Percentiles rank a stretch among this genome's conserved stretches.
Evolutionary conservation across 495 filamentous ascomycete genomes (phyloP).

Genomic region (Penicillium paxilli): DNA sequence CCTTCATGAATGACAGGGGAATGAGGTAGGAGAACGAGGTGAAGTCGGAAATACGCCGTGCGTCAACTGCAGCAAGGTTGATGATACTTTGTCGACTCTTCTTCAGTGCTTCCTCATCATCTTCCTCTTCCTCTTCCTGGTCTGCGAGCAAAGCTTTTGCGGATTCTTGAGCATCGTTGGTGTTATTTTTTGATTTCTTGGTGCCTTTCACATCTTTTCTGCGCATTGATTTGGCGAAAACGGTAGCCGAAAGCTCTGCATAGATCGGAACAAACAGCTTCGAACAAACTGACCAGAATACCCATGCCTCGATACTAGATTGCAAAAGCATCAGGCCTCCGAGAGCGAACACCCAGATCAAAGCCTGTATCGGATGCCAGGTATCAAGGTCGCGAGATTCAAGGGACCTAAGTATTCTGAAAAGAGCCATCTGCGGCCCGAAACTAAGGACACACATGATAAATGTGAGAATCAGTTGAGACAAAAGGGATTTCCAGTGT

Average conservation of each 20-base stretch:
- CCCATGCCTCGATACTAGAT: slow-evolving; percentile 59
- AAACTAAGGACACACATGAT: slow-evolving; percentile 59
- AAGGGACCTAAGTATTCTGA: slow-evolving; percentile 61
- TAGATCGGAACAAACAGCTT: slow-evolving; percentile 65
- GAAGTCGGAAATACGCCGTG: slow-evolving; percentile 72
- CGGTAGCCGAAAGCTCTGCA: slow-evolving; percentile 66
- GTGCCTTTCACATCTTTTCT: slow-evolving; percentile 70
- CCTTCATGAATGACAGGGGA: slow-evolving; percentile 51
- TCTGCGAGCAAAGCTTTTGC: slow-evolving; percentile 24
- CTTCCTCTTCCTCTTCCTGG: slow-evolving; percentile 42
- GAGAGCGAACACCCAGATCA: slow-evolving; percentile 68
- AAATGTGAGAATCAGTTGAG: slow-evolving; percentile 57
- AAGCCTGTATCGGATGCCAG: slow-evolving; percentile 46
- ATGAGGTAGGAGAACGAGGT: slow-evolving; percentile 66
- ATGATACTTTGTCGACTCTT: slow-evolving; percentile 75
- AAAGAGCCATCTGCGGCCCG: slow-evolving; percentile 68
- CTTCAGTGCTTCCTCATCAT: slow-evolving; percentile 55
- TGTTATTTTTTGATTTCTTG: slow-evolving; percentile 41
- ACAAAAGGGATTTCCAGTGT: slow-evolving; percentile 51
- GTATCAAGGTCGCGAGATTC: slow-evolving; percentile 49
- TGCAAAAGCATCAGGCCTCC: slow-evolving; percentile 55
- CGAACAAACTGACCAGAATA: slow-evolving; percentile 66
- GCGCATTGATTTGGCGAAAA: slow-evolving; percentile 78
- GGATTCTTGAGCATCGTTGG: slow-evolving; percentile 11
- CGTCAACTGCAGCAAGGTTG: slow-evolving; percentile 79